A percentile compares a stretch with the other conserved stretches of the same genome.
phyloP scores from a whole-genome alignment of 2,329 filamentous ascomycete species.

The Fusarium sp. region DNA sequence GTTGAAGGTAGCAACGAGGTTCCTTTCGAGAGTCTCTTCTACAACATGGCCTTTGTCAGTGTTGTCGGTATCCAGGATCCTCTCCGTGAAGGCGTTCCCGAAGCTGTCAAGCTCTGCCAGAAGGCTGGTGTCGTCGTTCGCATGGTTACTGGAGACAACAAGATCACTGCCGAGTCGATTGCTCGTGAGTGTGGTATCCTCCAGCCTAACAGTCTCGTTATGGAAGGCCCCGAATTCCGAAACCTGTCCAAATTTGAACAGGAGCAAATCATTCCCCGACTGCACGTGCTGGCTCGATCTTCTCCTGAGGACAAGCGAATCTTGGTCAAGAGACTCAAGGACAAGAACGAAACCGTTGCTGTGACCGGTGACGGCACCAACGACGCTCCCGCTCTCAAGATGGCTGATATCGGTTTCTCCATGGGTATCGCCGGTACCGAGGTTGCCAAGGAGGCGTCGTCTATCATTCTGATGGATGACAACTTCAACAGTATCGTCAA shows the following conservation, averaged over 20 bases:
- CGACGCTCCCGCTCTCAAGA: constrained; percentile 83
- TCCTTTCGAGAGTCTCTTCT: constrained; percentile 75
- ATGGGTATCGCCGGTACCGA: constrained; percentile 89
- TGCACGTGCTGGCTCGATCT: constrained; percentile 79
- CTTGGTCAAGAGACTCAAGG: constrained; percentile 77
- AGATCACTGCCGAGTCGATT: constrained; percentile 82
- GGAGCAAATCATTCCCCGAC: constrained; percentile 73
- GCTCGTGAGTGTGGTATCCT: constrained; percentile 83
- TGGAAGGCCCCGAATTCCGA: constrained; percentile 84
- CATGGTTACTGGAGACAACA: constrained; percentile 90
- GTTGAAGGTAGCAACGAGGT: constrained; percentile 69
- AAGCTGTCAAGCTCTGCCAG: constrained; percentile 80
- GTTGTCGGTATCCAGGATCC: constrained; percentile 87
- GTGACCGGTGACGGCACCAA: constrained; percentile 89
- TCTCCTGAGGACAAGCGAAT: constrained; percentile 83
- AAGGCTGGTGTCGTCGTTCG: constrained; percentile 82
- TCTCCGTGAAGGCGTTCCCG: constrained; percentile 77
- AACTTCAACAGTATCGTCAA: constrained; percentile 90
- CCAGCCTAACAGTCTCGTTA: constrained; percentile 73
- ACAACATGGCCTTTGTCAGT: constrained; percentile 74
- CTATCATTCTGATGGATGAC: constrained; percentile 89
- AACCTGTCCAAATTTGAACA: constrained; percentile 75
- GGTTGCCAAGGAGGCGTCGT: constrained; percentile 86
- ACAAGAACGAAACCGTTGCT: constrained; percentile 80
- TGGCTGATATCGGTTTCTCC: constrained; percentile 85